phyloP scores from a whole-genome alignment of 805 yeast genomes.

The Ogataea methanolica region DNA sequence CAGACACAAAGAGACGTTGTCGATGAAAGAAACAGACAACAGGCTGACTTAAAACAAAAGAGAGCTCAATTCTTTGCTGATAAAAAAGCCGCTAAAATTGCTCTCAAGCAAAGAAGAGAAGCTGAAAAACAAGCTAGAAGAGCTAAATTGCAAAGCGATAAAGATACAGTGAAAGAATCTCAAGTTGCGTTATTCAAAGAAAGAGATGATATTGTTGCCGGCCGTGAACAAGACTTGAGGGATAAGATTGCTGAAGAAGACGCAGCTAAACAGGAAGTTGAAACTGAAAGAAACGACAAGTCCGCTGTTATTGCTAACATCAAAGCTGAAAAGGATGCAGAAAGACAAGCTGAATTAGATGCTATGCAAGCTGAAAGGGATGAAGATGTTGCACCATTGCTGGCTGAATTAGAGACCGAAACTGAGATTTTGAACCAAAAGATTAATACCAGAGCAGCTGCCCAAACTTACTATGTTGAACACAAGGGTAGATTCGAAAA shows the following conservation, averaged over 20 bases:
- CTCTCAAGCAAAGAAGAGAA: constrained; percentile 30
- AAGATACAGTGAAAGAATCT: constrained; percentile 41
- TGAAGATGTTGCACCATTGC: constrained; percentile 48
- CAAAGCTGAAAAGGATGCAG: constrained; percentile 40
- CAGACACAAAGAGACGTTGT: constrained; percentile 60
- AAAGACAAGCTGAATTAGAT: constrained; percentile 42
- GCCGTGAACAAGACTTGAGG: constrained; percentile 38
- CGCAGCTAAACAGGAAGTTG: constrained; percentile 36
- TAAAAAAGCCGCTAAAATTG: constrained; percentile 34
- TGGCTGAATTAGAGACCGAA: constrained; percentile 49
- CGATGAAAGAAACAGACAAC: constrained; percentile 35
- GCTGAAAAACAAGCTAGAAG: constrained; percentile 35
- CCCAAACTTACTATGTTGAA: constrained; percentile 39
- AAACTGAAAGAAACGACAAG: constrained; percentile 38
- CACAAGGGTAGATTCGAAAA: constrained; percentile 42
- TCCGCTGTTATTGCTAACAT: constrained; percentile 38
- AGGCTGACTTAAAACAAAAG: constrained; percentile 37
- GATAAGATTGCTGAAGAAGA: constrained; percentile 37
- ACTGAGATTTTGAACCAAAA: constrained; percentile 45
- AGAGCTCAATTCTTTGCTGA: constrained; percentile 35
- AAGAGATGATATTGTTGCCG: constrained; percentile 35
- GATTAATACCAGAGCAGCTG: constrained; percentile 43
- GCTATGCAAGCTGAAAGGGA: constrained; percentile 48
- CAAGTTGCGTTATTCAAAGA: constrained; percentile 39
- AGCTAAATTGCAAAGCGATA: constrained; percentile 43